phyloP scores from a whole-genome alignment of 306 rosid genomes.

The Bauhinia variegata region DNA sequence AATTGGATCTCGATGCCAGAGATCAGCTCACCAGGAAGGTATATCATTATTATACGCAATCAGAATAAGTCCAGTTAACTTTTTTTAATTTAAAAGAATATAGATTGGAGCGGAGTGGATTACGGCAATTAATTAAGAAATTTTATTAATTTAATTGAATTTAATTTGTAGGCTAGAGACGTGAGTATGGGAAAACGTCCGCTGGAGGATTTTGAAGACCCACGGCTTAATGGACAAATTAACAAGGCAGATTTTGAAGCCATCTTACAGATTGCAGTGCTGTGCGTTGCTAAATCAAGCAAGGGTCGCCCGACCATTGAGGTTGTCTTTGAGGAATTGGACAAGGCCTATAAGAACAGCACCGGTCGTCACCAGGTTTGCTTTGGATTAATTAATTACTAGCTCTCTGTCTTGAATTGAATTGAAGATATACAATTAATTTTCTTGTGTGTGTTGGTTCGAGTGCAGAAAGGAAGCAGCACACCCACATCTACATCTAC shows the following conservation, averaged over 20 bases:
- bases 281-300: slow-evolving; percentile 84
- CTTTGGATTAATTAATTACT: too few species aligned
- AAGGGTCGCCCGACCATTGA: slow-evolving; percentile 73
- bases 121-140: not conserved
- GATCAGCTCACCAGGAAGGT: slow-evolving; percentile 91
- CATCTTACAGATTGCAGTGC: slow-evolving; percentile 70
- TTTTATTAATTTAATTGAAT: too few species aligned
- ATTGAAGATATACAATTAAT: too few species aligned
- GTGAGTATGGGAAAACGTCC: slow-evolving; percentile 69
- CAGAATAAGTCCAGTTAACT: too few species aligned
- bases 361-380: too few species aligned
- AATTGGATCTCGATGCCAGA: slow-evolving; percentile 80
- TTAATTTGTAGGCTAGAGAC: slow-evolving; percentile 68
- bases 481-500: too few species aligned
- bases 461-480: too few species aligned
- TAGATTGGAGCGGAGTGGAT: too few species aligned
- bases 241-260: slow-evolving; percentile 59
- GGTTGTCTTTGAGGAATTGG: slow-evolving; percentile 63
- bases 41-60: too few species aligned
- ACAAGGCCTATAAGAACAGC: slow-evolving; percentile 56
- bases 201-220: slow-evolving; percentile 70
- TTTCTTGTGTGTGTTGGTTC: too few species aligned
- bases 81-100: too few species aligned
- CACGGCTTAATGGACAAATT: slow-evolving; percentile 58
- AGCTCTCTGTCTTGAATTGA: too few species aligned